These are phyloP conservation scores for Xylaria flabelliformis DNA, from an alignment of 495 filamentous ascomycete genomes.

Conservation along the genomic window DNA sequence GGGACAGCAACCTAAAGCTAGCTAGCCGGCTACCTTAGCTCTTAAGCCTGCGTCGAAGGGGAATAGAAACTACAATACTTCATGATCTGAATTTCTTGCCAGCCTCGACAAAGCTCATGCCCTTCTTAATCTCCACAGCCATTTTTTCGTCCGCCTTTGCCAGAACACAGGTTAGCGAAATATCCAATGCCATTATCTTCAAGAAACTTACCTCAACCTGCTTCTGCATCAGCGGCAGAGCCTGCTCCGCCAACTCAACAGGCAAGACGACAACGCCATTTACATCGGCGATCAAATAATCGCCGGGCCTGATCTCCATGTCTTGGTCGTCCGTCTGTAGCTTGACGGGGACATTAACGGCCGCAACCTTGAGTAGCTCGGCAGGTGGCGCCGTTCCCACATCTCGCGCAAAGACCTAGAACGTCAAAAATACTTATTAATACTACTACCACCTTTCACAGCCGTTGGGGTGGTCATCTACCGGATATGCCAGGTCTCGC, in stretches of 20 bases:
- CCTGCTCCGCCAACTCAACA: conserved; percentile 52
- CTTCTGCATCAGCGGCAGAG: conserved; percentile 54
- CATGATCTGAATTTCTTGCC: conserved; percentile 51
- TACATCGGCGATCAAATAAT: conserved; percentile 63
- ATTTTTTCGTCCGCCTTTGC: conserved; percentile 58
- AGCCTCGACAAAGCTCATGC: conserved; percentile 60
- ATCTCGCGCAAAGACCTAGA: conserved; percentile 58
- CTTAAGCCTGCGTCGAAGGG: background rate
- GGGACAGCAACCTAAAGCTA: background rate
- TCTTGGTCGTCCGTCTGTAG: conserved; percentile 51
- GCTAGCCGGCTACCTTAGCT: background rate
- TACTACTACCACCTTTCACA: background rate
- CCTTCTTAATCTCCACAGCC: conserved; percentile 55
- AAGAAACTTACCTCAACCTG: conserved; percentile 46
- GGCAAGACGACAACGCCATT: conserved; percentile 62
- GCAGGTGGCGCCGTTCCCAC: conserved; percentile 59
- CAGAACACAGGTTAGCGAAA: conserved; percentile 1
- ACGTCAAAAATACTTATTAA: background rate
- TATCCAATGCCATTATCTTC: background rate
- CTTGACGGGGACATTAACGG: conserved; percentile 50
- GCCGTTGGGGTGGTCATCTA: conserved; percentile 17
- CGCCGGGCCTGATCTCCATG: conserved; percentile 58
- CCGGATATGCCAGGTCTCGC: conserved; percentile 56
- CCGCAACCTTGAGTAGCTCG: conserved; percentile 52
- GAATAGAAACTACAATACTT: background rate